A percentile compares a stretch with the other conserved stretches of the same genome.
Conservation (phyloP, 2,329 filamentous ascomycete genomes). For the Emergomyces pasteurianus region DNA sequence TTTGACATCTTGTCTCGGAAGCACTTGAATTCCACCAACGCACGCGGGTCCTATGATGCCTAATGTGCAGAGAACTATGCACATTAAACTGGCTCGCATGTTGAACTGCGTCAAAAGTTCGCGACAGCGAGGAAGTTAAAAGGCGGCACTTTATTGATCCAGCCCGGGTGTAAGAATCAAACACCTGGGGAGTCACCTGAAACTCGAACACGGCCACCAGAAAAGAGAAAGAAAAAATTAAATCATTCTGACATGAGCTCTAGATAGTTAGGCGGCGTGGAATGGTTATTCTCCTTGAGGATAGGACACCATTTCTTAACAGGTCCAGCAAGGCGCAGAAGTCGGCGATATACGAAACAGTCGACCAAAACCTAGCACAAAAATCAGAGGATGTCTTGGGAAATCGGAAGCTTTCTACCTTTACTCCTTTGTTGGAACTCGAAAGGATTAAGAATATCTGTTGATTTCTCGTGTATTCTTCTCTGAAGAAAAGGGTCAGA, state of each 20-base stretch:
- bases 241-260: not conserved
- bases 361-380: not conserved
- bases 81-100: not conserved
- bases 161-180: not conserved
- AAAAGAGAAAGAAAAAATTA: not conserved
- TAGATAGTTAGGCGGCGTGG: not conserved
- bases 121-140: not conserved
- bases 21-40: not conserved
- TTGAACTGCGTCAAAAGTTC: not conserved
- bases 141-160: not conserved
- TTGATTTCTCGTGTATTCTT: not conserved
- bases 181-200: not conserved
- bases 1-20: not conserved
- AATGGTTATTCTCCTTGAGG: not conserved
- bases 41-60: not conserved
- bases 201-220: not conserved
- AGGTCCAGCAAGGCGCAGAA: not conserved
- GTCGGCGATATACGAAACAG: not conserved
- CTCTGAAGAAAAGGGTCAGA: not conserved
- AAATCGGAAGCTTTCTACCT: not conserved
- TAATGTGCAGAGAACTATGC: not conserved
- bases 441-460: not conserved
- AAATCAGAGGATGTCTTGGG: not conserved
- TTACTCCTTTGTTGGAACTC: not conserved
- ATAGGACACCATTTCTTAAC: not conserved